Evolutionary conservation across 495 filamentous ascomycete genomes (phyloP).

Genomic region (Tuber microsphaerosporum): DNA sequence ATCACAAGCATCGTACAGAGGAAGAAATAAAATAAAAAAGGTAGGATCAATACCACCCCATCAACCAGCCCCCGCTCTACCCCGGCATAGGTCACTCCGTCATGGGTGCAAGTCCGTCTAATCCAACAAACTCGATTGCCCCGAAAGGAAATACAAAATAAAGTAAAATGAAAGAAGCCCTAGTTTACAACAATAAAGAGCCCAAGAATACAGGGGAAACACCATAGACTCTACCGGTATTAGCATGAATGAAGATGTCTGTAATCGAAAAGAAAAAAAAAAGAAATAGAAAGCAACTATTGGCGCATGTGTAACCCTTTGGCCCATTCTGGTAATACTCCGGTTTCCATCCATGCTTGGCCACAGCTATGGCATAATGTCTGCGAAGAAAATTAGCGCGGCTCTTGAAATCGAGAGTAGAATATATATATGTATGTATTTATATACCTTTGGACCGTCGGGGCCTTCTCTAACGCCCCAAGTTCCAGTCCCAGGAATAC

Average conservation of each 20-base stretch:
- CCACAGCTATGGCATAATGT: slow-evolving; percentile 93
- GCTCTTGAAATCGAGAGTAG: slow-evolving; percentile 1
- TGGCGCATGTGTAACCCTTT: slow-evolving; percentile 59
- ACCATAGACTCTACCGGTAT: slow-evolving; percentile 1
- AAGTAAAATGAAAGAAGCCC: not conserved
- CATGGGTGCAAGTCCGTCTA: slow-evolving; percentile 6
- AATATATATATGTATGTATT: slow-evolving; percentile 2
- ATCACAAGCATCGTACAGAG: slow-evolving; percentile 12
- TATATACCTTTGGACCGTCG: slow-evolving; percentile 68
- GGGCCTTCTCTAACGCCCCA: slow-evolving; percentile 95
- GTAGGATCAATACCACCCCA: not conserved
- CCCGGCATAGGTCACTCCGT: not conserved
- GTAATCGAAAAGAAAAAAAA: not conserved
- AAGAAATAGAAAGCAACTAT: slow-evolving; percentile 9
- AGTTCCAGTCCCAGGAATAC: slow-evolving; percentile 76
- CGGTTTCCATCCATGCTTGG: slow-evolving; percentile 76
- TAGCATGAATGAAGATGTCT: not conserved
- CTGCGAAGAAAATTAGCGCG: slow-evolving; percentile 46
- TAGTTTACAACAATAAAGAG: not conserved
- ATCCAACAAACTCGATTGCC: slow-evolving; percentile 15
- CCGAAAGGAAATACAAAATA: slow-evolving; percentile 10
- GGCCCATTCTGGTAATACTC: slow-evolving; percentile 74
- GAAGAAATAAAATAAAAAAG: not conserved
- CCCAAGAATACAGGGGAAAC: slow-evolving; percentile 8
- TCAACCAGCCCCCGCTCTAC: not conserved